Evolutionary conservation across 1,139 yeast species (phyloP), one percentile per base, ranked within the genome.

Genomic region (Scheffersomyces segobiensis): DNA sequence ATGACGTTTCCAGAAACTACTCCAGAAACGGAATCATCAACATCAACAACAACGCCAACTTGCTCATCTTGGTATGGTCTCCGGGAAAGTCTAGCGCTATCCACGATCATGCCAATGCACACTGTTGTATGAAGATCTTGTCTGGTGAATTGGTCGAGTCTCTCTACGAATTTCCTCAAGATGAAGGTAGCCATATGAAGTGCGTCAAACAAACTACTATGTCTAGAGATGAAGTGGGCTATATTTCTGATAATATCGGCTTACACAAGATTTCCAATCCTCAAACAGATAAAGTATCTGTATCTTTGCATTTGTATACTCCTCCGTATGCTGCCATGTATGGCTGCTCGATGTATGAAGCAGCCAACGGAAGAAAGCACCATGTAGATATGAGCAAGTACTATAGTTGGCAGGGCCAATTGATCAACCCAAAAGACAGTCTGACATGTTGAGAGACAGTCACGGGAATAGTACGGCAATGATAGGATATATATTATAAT

Each of bases 31-130:
- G 92, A 1, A 85, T 88, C 26, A 85, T 85, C 61, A 84, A 87
- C 67, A 83, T 87, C 67, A 87, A 87, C 69, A 83, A 84, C 46
- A 87, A 87, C 71, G 93, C 92, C 54, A 88, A 88, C 67, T 75
- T 89, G 61, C 78, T 89, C 54, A 74, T 89, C 18, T 72, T 89
- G 56, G 92, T 88, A 39, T 89, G 95, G 95, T 81, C 83, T 57
- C 93, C 93, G 0, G 85, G 85, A n/a, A 79, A 80, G 66, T 79
- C 87, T 24, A 86, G 91, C 50, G 82, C 87, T 54, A 86, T 89
- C 61, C 95, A 89, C 68, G 93, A 88, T 71, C 95, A 89, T 65
- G 91, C 93, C 46, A 81, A 85, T 59, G 93, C 93, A 19, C 93
- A 89, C 69, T 85, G 88, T 65, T 82, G 85, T 62, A 84, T 85